phyloP scores from a whole-genome alignment of 2,329 filamentous ascomycete genomes.

The Trichoderma asperellum region DNA sequence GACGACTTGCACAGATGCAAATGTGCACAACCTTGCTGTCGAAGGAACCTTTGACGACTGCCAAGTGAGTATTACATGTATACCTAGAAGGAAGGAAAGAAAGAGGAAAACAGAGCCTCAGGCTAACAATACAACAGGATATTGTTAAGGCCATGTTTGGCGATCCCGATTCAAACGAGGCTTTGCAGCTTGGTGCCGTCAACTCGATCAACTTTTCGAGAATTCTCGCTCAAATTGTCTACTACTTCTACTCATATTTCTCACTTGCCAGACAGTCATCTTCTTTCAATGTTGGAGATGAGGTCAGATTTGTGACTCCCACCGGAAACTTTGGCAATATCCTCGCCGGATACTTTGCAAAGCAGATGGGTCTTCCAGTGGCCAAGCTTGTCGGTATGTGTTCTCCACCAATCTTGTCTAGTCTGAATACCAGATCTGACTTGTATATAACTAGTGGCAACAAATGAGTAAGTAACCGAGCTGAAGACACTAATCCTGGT shows the following conservation, averaged over 20 bases:
- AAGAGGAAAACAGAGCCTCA: too few relatives aligned
- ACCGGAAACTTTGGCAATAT: constrained; percentile 98
- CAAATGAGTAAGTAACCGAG: constrained; percentile 64
- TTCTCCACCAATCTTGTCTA: neutral
- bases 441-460: constrained; percentile 43
- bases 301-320: constrained; percentile 84
- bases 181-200: constrained; percentile 84
- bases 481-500: too few relatives aligned
- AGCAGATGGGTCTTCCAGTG: constrained; percentile 82
- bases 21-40: constrained; percentile 91
- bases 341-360: constrained; percentile 89
- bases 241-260: constrained; percentile 97
- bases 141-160: constrained; percentile 93
- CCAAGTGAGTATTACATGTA: constrained; percentile 53
- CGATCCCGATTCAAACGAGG: constrained; percentile 80
- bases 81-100: neutral
- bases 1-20: constrained; percentile 88
- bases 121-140: constrained; percentile 49
- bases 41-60: constrained; percentile 95
- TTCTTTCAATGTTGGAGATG: constrained; percentile 66
- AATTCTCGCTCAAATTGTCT: constrained; percentile 94
- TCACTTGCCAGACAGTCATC: constrained; percentile 66
- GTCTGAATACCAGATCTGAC: neutral
- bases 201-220: constrained; percentile 97
- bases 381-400: constrained; percentile 83